Base-by-base conservation (phyloP, 495 filamentous ascomycete genomes). In the Xanthoparmelia taractica region DNA sequence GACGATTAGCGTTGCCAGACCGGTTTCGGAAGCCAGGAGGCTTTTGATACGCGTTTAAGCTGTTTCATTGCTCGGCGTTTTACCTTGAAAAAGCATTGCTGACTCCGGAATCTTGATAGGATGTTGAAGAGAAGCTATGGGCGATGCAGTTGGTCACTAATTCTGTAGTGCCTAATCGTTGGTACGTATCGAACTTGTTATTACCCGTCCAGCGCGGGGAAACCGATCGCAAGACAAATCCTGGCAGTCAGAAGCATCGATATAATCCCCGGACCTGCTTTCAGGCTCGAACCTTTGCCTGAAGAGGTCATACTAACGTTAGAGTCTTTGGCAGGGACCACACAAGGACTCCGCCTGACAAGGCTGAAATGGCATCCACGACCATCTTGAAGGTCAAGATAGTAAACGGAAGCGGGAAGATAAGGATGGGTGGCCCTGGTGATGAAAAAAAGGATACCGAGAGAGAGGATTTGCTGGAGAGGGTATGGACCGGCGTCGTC, bases 61-160 rank as follows among this genome's bases (percentile, higher is more conserved):
- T 50, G 23, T 52, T 13, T 31, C 25, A 31, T 31, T 18, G 48
- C 12, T 52, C 13, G 48, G 4, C 12, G 2, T 31, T 18, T 18
- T 31, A 52, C 25, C 48, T 52, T 52, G 27, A 31, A 52, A 5
- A 48, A 48, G 10, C 4, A 29, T 29, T 8, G 8, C 13, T 52
- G 4, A 52, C 5, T 31, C 27, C 48, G 48, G 31, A 7, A n/a
- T 0, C 12, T 31, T 29, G 13, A 25, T 52, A 52, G 27, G 82
- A 85, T 60, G 70, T 73, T 3, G 82, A 78, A 10, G 92, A 96
- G 72, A 92, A 93, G 71, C 72, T 89, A 8, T 96, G 82, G 77
- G 92, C 92, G 2, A 89, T 97, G 87, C 74, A 87, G 65, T 74
- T 90, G 29, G 84, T 97, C 66, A 96, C 92, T 8, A 82, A 96